Base-by-base conservation (phyloP, 257 asterid species). In the Sherardia arvensis region DNA sequence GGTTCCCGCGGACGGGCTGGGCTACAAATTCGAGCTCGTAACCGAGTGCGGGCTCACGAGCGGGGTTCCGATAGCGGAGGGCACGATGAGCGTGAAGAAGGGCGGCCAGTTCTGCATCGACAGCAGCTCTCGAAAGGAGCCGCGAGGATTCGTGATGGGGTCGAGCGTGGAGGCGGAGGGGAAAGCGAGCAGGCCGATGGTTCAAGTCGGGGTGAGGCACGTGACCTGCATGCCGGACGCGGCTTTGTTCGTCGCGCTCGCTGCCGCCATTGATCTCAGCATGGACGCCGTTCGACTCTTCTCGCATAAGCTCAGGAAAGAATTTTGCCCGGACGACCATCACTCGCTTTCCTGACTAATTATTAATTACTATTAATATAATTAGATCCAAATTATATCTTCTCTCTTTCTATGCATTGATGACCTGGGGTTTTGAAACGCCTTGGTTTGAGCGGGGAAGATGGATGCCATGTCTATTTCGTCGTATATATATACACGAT, bases 241-340 rank as follows among this genome's bases (percentile, higher is more conserved):
- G 0, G 97, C 97, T 3, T 69, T 87, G 0, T 90, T 87, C 33
- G 77, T 90, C 1, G 96, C 95, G 4, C 88, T 90, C 2, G 71
- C 95, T 1, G 97, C 97, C 10, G 97, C 97, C 4, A 70, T 87
- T 8, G 97, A 90, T 63, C 92, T 90, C 3, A 85, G 96, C 69
- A 84, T 87, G 90, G 97, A 90, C 43, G 95, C 97, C 22, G 85
- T 95, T 49, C 78, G 90, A 33, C 77, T 82, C 40, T 90, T 90
- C 73, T 79, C 95, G 1, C 75, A 73, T 20, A 90, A 85, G 43
- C 79, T 90, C 2, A 66, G 95, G 83, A 87, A 85, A 77, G 95
- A 90, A 74, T 80, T 87, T 30, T 77, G 77, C 65, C 66, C 63
- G 4, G 88, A 81, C 3, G 91, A 81, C 4, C 82, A 76, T 27